Conservation (phyloP, 768 basidiomycete genomes). For the Goffeauzyma gilvescens region DNA sequence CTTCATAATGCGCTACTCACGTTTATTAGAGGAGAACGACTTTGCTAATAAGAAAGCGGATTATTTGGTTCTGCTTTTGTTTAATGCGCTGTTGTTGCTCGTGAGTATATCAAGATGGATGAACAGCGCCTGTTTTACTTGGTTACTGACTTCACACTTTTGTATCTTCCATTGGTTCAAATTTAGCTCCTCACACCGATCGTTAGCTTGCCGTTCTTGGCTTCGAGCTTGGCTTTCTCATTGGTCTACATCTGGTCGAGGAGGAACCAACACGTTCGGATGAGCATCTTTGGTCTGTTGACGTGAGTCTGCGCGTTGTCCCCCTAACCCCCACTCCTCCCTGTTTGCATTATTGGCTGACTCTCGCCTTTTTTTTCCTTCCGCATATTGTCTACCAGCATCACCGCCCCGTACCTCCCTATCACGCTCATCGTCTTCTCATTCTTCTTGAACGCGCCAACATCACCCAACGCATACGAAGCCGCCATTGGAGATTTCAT, state of each 20-base stretch:
- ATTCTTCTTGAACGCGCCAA: slow-evolving; percentile 26
- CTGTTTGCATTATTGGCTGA: too few relatives aligned
- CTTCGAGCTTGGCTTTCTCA: slow-evolving; percentile 77
- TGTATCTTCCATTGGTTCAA: slow-evolving; percentile 3
- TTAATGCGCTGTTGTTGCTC: slow-evolving; percentile 67
- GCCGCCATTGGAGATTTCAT: slow-evolving; percentile 11
- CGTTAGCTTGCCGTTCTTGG: slow-evolving; percentile 81
- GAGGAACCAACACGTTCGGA: slow-evolving; percentile 81
- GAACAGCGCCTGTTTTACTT: not conserved
- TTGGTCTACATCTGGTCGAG: slow-evolving; percentile 96
- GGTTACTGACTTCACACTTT: not conserved
- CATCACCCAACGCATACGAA: not conserved
- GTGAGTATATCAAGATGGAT: slow-evolving; percentile 37
- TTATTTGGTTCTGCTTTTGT: slow-evolving; percentile 81
- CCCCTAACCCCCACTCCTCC: too few relatives aligned
- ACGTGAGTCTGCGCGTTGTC: slow-evolving; percentile 34
- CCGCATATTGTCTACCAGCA: slow-evolving; percentile 26
- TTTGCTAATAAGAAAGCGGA: slow-evolving; percentile 81
- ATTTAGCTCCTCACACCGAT: slow-evolving; percentile 61
- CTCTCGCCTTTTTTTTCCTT: too few relatives aligned
- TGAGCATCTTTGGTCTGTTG: slow-evolving; percentile 82
- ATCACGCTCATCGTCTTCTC: slow-evolving; percentile 74
- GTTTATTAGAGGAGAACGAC: slow-evolving; percentile 90
- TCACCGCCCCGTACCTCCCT: slow-evolving; percentile 88
- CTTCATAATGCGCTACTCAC: slow-evolving; percentile 96